Conservation (phyloP, 352 stramenopile species). For the Phytophthora cryptogea region DNA sequence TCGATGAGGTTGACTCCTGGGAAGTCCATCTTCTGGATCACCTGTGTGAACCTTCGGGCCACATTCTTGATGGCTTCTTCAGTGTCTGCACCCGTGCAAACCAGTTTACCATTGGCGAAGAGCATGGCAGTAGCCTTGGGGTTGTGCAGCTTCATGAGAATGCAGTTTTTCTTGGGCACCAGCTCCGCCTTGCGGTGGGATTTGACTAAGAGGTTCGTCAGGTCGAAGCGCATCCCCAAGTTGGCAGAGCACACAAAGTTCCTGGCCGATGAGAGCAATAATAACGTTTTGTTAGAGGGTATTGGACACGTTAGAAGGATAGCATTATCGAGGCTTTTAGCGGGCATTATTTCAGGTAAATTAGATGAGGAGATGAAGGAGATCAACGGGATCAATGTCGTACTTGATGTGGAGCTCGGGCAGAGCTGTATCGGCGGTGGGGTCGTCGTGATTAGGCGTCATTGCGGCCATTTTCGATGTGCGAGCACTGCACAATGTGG, state of each 20-base stretch:
- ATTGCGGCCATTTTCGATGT: slow-evolving; percentile 10
- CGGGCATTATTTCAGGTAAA: neutral
- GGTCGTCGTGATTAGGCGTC: slow-evolving; percentile 11
- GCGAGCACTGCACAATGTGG: slow-evolving; percentile 9
- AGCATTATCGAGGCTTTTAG: slow-evolving; percentile 10
- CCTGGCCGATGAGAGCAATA: slow-evolving; percentile 25
- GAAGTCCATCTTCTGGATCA: slow-evolving; percentile 89
- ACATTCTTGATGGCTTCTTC: slow-evolving; percentile 79
- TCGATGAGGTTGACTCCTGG: slow-evolving; percentile 86
- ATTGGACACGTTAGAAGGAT: neutral
- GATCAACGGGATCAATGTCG: neutral
- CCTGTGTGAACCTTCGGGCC: slow-evolving; percentile 78
- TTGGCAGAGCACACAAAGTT: slow-evolving; percentile 86
- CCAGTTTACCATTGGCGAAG: slow-evolving; percentile 84
- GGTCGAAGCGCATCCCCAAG: slow-evolving; percentile 81
- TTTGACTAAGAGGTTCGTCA: slow-evolving; percentile 71
- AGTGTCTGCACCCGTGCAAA: slow-evolving; percentile 73
- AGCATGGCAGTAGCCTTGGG: slow-evolving; percentile 84
- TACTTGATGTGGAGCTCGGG: slow-evolving; percentile 73
- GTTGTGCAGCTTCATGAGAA: slow-evolving; percentile 78
- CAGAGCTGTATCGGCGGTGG: slow-evolving; percentile 10
- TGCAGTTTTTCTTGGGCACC: slow-evolving; percentile 87
- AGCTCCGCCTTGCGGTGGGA: slow-evolving; percentile 76
- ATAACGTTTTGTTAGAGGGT: slow-evolving; percentile 4
- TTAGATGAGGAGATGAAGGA: neutral